Conservation (phyloP, 2,329 filamentous ascomycete genomes). For the Hymenoscyphus salicellus region DNA sequence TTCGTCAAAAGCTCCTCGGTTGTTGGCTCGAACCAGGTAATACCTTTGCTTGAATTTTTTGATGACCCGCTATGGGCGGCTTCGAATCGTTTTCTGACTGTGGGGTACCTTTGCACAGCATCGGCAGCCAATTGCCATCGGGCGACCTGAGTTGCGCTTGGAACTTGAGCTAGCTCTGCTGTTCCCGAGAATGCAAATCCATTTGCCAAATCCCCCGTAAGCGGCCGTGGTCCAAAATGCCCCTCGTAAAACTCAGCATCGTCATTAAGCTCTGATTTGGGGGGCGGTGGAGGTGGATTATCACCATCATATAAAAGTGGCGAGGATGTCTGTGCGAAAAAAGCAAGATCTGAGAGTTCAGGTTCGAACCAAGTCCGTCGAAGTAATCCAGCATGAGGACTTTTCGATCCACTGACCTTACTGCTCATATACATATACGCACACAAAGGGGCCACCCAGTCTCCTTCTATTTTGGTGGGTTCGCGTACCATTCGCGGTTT, state of each 20-base stretch:
- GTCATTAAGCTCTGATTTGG: not conserved
- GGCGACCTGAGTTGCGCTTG: not conserved
- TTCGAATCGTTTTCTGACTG: not conserved
- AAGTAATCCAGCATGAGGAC: constrained; percentile 3
- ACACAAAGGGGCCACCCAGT: constrained; percentile 14
- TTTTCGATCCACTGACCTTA: not conserved
- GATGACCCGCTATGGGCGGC: not conserved
- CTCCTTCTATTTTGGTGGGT: constrained; percentile 11
- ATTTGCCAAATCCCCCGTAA: not conserved
- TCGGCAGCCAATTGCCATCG: not conserved
- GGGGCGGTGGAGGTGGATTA: not conserved
- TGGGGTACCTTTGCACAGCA: not conserved
- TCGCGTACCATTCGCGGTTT: constrained; percentile 28
- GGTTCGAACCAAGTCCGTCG: not conserved
- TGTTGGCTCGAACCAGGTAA: not conserved
- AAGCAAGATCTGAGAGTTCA: not conserved
- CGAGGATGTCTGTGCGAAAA: not conserved
- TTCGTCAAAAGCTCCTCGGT: constrained; percentile 10
- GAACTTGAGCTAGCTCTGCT: not conserved
- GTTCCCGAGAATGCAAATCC: not conserved
- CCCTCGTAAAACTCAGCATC: not conserved
- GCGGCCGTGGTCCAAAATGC: not conserved
- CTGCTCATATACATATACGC: constrained; percentile 20
- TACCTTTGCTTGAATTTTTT: not conserved
- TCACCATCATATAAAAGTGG: not conserved